Base-by-base conservation (phyloP, 192 early-diverging fungal species). In the Backusella australiensis region DNA sequence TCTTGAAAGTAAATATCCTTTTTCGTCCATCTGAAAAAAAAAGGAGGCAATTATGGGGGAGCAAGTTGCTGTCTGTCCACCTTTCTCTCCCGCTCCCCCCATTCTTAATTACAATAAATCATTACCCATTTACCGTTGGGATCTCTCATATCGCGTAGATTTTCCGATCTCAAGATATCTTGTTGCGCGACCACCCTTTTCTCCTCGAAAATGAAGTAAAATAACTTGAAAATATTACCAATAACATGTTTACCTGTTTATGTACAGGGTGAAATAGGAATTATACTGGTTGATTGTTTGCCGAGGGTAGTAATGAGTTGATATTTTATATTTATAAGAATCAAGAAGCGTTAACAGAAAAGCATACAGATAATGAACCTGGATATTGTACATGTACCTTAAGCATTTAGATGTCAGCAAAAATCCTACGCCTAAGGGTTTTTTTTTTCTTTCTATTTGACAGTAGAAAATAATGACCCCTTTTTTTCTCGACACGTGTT, bases 31-130 rank as follows among this genome's bases (percentile, higher is more conserved):
- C 56, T 63, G 56, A 29, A 63, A 63, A 63, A 52, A 59, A 63
- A 63, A 63, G 56, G 56, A 63, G 56, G 23, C 21, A 63, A 26
- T 63, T 63, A 63, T 63, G 56, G 56, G 56, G 56, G 56, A 63
- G 56, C 56, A 63, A 63, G 26, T 29, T 63, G 56, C 23, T 63
- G 56, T 63, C 56, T 63, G 56, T 63, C 56, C 23, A 63, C 56
- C 56, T 63, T 49, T 63, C 56, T 63, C 56, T 63, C 56, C 56
- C 56, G 56, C 56, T 63, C 56, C 56, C 56, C 56, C 56, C 56
- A 63, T 63, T 63, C 56, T 63, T 63, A 63, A 63, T 63, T 63
- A 63, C 56, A 63, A 63, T 63, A 63, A 63, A 26, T 63, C 56
- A 63, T 29, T 63, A 63, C 8, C 4, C 26, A 29, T 63, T 29